Base-by-base conservation (phyloP, 306 rosid species). In the Fragaria ananassa region DNA sequence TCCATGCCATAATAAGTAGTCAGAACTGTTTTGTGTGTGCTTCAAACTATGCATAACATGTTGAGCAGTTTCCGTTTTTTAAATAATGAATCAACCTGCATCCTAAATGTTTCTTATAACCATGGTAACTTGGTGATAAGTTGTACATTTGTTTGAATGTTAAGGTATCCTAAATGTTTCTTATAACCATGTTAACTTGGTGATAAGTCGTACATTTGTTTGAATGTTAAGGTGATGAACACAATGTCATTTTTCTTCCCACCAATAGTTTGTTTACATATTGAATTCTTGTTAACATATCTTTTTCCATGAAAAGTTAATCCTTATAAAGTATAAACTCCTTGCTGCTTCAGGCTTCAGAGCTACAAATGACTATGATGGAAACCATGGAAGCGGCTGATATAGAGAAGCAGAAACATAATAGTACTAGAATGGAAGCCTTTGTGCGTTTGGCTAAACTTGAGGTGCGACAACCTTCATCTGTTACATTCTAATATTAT, bases 301-400 rank as follows among this genome's bases (percentile, higher is more conserved):
- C 72, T 13, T 19, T 34, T n/a, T 42, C 19, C 8, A 1, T 51
- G 34, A 56, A 71, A 62, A 65, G 44, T 63, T 44, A 29, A 70
- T 76, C 68, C 74, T 74, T 77, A 37, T 8, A 2, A 29, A 29
- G 31, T 35, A 65, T 53, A 77, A 53, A 39, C 56, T 71, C 63
- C 53, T 78, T 81, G 39, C 68, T 72, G 72, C 78, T 70, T 68
- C 84, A 96, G 99, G 99, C 98, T 81, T 91, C 98, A 50, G 85
- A 85, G 86, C 88, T 96, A 82, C 98, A 96, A 91, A 81, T 80
- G 74, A 87, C 83, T 68, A 91, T 74, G 93, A 91, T 96, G 97
- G 99, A 92, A 84, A 96, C 97, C 70, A 91, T 96, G 92, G 98
- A 92, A 31, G 99, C 99, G 71, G 98, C 81, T 85, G 99, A 96